A percentile compares a stretch with the other conserved stretches of the same genome.
Conservation (phyloP, 805 yeast species). For the Cyberlindnera sargentensis region DNA sequence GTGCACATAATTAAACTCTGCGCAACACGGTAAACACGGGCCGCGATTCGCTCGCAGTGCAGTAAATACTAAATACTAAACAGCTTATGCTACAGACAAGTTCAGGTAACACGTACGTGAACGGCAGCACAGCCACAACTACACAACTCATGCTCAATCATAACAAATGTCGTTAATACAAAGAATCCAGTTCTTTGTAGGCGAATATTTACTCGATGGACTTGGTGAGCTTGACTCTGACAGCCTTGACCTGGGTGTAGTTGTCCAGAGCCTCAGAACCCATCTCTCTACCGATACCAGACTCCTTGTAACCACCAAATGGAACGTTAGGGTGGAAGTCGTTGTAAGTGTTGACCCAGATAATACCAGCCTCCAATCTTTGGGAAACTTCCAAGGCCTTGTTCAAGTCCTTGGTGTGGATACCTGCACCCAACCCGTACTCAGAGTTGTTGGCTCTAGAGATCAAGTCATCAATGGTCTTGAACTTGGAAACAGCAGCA, state of each 20-base stretch:
- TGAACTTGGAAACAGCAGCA: constrained; percentile 75
- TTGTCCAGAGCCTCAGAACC: constrained; percentile 82
- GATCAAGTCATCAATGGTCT: constrained; percentile 75
- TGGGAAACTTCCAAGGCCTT: constrained; percentile 71
- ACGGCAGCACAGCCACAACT: too few species aligned
- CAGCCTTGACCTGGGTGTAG: constrained; percentile 84
- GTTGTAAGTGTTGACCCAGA: constrained; percentile 88
- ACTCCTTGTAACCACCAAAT: constrained; percentile 87
- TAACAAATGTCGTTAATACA: too few species aligned
- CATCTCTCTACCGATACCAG: constrained; percentile 92
- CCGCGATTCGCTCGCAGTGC: too few species aligned
- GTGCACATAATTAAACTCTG: too few species aligned
- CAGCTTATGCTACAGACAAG: too few species aligned
- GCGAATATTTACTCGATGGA: constrained; percentile 9
- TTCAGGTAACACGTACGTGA: too few species aligned
- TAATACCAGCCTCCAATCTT: constrained; percentile 77
- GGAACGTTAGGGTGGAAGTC: constrained; percentile 85
- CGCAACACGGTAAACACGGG: too few species aligned
- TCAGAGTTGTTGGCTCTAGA: constrained; percentile 69
- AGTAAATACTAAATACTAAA: too few species aligned
- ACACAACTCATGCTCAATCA: too few species aligned
- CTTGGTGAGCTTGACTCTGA: constrained; percentile 33
- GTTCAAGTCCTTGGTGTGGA: constrained; percentile 70
- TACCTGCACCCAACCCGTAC: constrained; percentile 89
- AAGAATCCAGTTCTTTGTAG: too few species aligned